phyloP scores from a whole-genome alignment of 129 eudicot species.

The Artemisia tridentata region DNA sequence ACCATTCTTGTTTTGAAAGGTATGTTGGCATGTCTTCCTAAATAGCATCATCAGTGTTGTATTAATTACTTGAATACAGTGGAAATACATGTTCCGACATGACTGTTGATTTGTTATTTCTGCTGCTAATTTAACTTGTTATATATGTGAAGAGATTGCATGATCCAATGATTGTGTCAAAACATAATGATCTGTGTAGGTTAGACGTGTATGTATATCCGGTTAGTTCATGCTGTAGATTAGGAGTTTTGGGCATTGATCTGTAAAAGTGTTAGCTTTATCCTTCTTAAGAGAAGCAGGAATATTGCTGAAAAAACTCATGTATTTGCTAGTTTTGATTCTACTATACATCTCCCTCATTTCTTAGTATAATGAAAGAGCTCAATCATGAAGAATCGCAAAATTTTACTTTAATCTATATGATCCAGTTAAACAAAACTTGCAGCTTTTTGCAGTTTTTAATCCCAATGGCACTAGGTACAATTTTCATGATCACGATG shows the following conservation, averaged over 20 bases:
- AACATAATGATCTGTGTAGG: no score
- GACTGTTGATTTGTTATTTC: no score
- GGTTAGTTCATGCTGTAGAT: not conserved
- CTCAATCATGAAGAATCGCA: not conserved
- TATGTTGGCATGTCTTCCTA: no score
- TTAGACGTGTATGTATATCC: not conserved
- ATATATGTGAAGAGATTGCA: no score
- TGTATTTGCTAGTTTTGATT: constrained; percentile 37
- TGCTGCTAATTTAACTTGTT: no score
- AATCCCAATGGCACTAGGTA: constrained; percentile 31
- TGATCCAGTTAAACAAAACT: no score
- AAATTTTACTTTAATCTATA: constrained; percentile 37
- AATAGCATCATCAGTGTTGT: no score
- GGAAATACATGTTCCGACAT: no score
- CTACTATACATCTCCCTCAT: constrained; percentile 24
- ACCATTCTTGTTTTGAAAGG: no score
- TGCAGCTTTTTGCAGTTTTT: no score
- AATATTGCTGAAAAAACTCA: constrained; percentile 39
- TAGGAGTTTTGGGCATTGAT: not conserved
- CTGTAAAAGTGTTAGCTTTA: constrained; percentile 15
- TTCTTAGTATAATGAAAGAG: constrained; percentile 31
- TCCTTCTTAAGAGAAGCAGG: constrained; percentile 50
- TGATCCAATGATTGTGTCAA: no score
- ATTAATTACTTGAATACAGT: no score
- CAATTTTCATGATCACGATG: constrained; percentile 9